These are phyloP conservation scores for Rhizopogon sp. DNA, from an alignment of 768 basidiomycete genomes.

Conservation along the genomic window DNA sequence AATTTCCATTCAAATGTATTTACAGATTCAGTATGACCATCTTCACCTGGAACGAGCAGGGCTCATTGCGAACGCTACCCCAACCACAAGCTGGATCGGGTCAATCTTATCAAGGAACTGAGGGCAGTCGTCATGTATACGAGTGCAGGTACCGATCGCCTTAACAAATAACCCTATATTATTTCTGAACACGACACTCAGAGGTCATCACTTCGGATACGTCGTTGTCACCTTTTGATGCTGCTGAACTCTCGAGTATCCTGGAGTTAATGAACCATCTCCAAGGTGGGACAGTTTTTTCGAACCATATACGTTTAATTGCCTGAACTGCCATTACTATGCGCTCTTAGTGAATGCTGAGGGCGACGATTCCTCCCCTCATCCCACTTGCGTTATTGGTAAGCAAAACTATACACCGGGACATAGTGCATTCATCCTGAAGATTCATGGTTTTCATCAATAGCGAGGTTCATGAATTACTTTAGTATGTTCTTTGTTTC, in stretches of 20 bases:
- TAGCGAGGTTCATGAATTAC: conserved; percentile 39
- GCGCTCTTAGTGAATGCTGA: not conserved
- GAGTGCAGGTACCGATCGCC: conserved; percentile 2
- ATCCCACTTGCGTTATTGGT: conserved; percentile 1
- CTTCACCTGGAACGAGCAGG: not conserved
- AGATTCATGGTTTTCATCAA: not conserved
- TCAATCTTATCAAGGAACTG: conserved; percentile 1
- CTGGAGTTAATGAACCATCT: conserved; percentile 6
- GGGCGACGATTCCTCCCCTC: not conserved
- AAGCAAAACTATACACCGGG: not conserved
- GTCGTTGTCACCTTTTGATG: conserved; percentile 7
- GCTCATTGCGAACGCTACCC: conserved; percentile 4
- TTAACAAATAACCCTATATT: not conserved
- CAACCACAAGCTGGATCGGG: not conserved
- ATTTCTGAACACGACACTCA: not conserved
- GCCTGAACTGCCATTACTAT: not conserved
- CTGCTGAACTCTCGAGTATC: conserved; percentile 1
- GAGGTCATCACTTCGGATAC: conserved; percentile 2
- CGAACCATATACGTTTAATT: not conserved
- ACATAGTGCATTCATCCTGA: not conserved
- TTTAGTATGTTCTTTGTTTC: conserved; percentile 28
- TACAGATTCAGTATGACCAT: not conserved
- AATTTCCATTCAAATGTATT: not conserved
- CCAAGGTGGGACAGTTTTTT: not conserved
- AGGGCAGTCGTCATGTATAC: conserved; percentile 3